Percentiles rank a stretch among this genome's conserved stretches.
Conservation (phyloP, 495 filamentous ascomycete genomes). For the Penicillium canariense region DNA sequence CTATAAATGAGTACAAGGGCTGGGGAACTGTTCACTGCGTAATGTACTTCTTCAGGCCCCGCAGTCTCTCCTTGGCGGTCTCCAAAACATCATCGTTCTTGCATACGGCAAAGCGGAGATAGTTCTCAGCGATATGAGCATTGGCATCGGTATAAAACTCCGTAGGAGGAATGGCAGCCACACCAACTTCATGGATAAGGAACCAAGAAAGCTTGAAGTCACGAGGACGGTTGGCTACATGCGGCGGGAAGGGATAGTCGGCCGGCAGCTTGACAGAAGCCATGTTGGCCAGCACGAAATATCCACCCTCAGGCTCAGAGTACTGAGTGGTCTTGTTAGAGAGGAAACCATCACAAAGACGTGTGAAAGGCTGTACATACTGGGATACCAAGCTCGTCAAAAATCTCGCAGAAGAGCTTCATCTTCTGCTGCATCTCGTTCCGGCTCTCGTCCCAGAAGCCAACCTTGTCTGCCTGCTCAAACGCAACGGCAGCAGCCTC, state of each 20-base stretch:
- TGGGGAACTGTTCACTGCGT: constrained; percentile 22
- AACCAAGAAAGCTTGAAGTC: constrained; percentile 97
- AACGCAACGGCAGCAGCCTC: constrained; percentile 96
- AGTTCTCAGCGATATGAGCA: constrained; percentile 83
- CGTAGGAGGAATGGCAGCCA: constrained; percentile 92
- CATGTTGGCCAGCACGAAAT: constrained; percentile 94
- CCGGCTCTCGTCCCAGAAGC: constrained; percentile 87
- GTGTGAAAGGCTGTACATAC: constrained; percentile 32
- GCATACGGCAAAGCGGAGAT: constrained; percentile 92
- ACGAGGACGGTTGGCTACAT: constrained; percentile 78
- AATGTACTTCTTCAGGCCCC: constrained; percentile 83
- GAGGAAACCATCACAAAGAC: background rate
- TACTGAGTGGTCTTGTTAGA: constrained; percentile 45
- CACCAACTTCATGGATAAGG: constrained; percentile 90
- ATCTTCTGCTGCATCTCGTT: constrained; percentile 90
- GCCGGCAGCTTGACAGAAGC: constrained; percentile 75
- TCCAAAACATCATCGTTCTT: constrained; percentile 91
- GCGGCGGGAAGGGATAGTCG: constrained; percentile 81
- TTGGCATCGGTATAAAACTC: constrained; percentile 92
- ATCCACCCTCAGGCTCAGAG: constrained; percentile 91
- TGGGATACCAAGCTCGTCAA: constrained; percentile 83
- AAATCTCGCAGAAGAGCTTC: constrained; percentile 78
- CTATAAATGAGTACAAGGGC: constrained; percentile 2
- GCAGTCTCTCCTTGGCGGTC: constrained; percentile 81
- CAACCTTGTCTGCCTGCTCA: constrained; percentile 77